Percentiles rank a stretch among this genome's conserved stretches.
phyloP scores from a whole-genome alignment of 345 rosid species.

The Dimocarpus longan region DNA sequence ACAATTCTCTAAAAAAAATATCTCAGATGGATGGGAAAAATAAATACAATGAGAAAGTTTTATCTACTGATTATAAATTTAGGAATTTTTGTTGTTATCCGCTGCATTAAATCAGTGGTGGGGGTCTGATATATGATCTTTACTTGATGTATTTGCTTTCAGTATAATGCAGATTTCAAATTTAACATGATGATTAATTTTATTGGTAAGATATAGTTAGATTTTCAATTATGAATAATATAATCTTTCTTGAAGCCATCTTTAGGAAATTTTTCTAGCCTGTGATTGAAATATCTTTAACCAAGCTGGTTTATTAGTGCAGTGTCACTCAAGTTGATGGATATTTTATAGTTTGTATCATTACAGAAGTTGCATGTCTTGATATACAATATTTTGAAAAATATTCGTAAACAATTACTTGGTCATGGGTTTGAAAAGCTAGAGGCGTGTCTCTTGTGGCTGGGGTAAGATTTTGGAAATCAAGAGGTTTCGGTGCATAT shows the following conservation, averaged over 20 bases:
- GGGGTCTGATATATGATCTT: neutral
- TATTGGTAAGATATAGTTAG: neutral
- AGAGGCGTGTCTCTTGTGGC: conserved; percentile 2
- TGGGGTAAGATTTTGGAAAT: neutral
- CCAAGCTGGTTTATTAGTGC: neutral
- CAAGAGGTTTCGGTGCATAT: neutral
- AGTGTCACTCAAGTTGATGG: neutral
- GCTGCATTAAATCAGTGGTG: neutral
- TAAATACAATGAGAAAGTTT: neutral
- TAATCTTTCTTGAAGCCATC: neutral
- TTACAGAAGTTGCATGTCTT: neutral
- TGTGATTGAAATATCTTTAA: neutral
- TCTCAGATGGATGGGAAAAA: neutral
- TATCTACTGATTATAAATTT: neutral
- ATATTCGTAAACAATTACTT: neutral
- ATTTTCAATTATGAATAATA: neutral
- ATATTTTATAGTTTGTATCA: neutral
- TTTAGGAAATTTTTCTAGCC: neutral
- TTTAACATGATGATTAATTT: neutral
- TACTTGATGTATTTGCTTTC: neutral
- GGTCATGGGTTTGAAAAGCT: neutral
- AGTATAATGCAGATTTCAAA: neutral
- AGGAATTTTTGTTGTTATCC: neutral
- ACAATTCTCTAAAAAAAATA: neutral
- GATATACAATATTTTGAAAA: neutral